Conservation (phyloP, 768 basidiomycete genomes). For the Mycena polygramma region DNA sequence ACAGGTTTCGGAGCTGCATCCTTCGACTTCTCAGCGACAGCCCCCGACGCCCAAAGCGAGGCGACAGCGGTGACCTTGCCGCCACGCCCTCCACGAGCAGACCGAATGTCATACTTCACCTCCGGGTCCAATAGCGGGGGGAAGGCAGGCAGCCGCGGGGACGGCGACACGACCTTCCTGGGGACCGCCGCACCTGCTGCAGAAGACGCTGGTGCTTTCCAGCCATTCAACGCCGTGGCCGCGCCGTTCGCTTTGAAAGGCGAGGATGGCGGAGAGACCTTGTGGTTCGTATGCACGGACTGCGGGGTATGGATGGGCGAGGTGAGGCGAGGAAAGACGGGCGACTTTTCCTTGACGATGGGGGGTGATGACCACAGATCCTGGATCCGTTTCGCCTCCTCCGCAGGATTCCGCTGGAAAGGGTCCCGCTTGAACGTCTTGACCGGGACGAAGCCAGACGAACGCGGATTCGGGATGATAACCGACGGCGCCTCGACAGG, state of each 20-base stretch:
- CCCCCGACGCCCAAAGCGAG: slow-evolving; percentile 78
- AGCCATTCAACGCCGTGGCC: slow-evolving; percentile 38
- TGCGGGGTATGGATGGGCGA: slow-evolving; percentile 43
- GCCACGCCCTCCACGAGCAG: slow-evolving; percentile 82
- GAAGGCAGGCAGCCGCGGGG: slow-evolving; percentile 49
- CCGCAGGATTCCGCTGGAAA: slow-evolving; percentile 44
- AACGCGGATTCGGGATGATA: slow-evolving; percentile 74
- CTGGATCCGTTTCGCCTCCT: slow-evolving; percentile 54
- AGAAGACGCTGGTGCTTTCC: slow-evolving; percentile 38
- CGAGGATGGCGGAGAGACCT: slow-evolving; percentile 53
- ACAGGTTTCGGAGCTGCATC: slow-evolving; percentile 16
- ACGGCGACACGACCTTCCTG: slow-evolving; percentile 39
- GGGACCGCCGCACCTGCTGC: slow-evolving; percentile 23
- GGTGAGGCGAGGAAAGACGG: slow-evolving; percentile 42
- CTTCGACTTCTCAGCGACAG: slow-evolving; percentile 38
- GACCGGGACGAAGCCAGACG: slow-evolving; percentile 82
- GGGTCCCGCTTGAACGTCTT: slow-evolving; percentile 63
- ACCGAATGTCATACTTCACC: slow-evolving; percentile 79
- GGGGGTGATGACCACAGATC: slow-evolving; percentile 52
- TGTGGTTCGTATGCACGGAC: slow-evolving; percentile 52
- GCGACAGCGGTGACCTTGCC: slow-evolving; percentile 82
- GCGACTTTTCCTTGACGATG: slow-evolving; percentile 30
- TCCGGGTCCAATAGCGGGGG: slow-evolving; percentile 60
- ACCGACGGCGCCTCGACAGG: slow-evolving; percentile 36
- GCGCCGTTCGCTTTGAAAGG: slow-evolving; percentile 23